These are phyloP conservation scores for Pharnaceum exiguum DNA, from an alignment of 148 eudicot genomes.

Conservation along the genomic window DNA sequence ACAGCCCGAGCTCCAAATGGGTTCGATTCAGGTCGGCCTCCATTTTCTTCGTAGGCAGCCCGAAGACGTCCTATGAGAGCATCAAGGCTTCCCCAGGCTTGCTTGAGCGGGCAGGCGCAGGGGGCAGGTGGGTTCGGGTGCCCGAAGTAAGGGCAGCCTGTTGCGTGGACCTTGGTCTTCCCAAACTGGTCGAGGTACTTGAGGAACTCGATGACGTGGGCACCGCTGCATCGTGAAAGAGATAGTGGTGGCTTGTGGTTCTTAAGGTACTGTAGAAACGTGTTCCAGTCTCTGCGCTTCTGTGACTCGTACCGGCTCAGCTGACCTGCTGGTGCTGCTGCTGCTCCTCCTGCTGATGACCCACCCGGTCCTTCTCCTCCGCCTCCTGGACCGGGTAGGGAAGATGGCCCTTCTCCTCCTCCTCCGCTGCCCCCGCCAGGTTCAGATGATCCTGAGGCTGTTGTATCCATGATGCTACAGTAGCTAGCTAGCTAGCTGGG, in stretches of 20 bases:
- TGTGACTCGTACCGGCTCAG: conserved; percentile 68
- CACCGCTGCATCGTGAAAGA: conserved; percentile 58
- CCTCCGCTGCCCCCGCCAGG: conserved; percentile 2
- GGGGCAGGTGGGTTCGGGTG: conserved; percentile 64
- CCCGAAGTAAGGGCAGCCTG: conserved; percentile 56
- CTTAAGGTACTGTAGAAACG: conserved; percentile 56
- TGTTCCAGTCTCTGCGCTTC: conserved; percentile 73
- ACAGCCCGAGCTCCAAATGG: conserved; percentile 55
- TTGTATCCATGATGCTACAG: neutral
- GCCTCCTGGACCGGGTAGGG: neutral
- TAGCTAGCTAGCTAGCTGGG: no score
- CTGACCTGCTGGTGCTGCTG: conserved; percentile 11
- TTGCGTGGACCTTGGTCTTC: conserved; percentile 61
- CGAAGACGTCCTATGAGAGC: conserved; percentile 66
- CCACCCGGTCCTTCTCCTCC: neutral
- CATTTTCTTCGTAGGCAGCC: conserved; percentile 68
- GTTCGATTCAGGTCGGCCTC: conserved; percentile 46
- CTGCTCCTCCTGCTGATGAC: conserved; percentile 5
- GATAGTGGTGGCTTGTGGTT: conserved; percentile 74
- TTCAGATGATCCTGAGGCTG: neutral
- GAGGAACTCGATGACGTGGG: conserved; percentile 68
- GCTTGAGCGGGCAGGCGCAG: conserved; percentile 57
- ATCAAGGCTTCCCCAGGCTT: conserved; percentile 74
- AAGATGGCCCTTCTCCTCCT: conserved; percentile 11
- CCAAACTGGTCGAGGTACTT: conserved; percentile 74